phyloP scores from a whole-genome alignment of 2,329 filamentous ascomycete genomes.

The Aspergillus ochraceoroseus region DNA sequence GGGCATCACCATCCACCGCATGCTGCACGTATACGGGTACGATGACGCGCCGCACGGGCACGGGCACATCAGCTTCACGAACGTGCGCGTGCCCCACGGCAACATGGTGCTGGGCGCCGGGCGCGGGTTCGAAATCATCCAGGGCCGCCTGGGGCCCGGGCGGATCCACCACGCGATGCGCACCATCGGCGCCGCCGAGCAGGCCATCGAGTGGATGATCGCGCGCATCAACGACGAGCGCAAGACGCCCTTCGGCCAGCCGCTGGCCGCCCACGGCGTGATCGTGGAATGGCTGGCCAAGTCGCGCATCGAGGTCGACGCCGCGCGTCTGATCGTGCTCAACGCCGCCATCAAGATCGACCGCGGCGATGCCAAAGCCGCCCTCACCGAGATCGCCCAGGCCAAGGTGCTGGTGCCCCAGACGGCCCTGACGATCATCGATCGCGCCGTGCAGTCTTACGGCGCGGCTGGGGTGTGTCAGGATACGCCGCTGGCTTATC shows the following conservation, averaged over 20 bases:
- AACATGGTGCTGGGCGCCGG: conserved; percentile 92
- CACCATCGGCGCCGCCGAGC: conserved; percentile 82
- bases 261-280: conserved; percentile 81
- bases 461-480: conserved; percentile 88
- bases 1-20: conserved; percentile 87
- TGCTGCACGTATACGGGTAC: conserved; percentile 91
- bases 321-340: conserved; percentile 80
- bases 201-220: conserved; percentile 90
- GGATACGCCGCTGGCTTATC: conserved; percentile 82
- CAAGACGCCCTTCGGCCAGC: conserved; percentile 88
- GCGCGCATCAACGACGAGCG: conserved; percentile 85
- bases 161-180: conserved; percentile 98
- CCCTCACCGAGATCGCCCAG: conserved; percentile 88
- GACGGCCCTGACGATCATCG: conserved; percentile 79
- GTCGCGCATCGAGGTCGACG: conserved; percentile 89
- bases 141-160: conserved; percentile 89
- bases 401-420: conserved; percentile 88
- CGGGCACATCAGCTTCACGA: conserved; percentile 81
- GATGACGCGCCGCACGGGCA: conserved; percentile 98
- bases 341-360: conserved; percentile 97
- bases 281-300: conserved; percentile 93
- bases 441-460: conserved; percentile 88
- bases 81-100: conserved; percentile 77
- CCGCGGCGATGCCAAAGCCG: conserved; percentile 77
- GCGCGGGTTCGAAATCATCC: conserved; percentile 95